Conservation (phyloP, 2,329 filamentous ascomycete genomes). For the Aspergillus viridinutans region DNA sequence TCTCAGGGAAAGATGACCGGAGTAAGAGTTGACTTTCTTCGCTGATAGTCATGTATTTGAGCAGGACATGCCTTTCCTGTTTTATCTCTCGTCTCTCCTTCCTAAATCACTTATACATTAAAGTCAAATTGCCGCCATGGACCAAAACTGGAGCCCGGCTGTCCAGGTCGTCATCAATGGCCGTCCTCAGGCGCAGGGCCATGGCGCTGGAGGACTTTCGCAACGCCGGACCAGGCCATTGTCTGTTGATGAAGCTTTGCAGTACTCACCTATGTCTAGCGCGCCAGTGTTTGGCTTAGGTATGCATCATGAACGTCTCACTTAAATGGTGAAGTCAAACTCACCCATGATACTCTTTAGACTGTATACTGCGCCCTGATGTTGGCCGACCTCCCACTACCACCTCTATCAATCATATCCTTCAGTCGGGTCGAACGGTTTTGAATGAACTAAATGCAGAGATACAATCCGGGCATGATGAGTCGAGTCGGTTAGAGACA, state of each 20-base stretch:
- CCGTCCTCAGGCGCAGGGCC: conserved; percentile 24
- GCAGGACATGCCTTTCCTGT: conserved; percentile 23
- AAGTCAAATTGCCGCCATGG: conserved; percentile 31
- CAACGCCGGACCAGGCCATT: conserved; percentile 34
- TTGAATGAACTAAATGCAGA: conserved; percentile 69
- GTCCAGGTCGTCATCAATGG: conserved; percentile 42
- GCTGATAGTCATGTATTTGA: conserved; percentile 32
- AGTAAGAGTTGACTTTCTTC: conserved; percentile 11
- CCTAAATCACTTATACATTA: conserved; percentile 17
- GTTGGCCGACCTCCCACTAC: conserved; percentile 39
- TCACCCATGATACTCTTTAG: conserved; percentile 23
- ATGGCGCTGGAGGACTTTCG: conserved; percentile 22
- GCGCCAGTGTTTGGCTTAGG: conserved; percentile 45
- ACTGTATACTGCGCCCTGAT: conserved; percentile 40
- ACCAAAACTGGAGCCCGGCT: conserved; percentile 36
- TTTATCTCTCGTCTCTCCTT: conserved; percentile 19
- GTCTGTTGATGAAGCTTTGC: conserved; percentile 45
- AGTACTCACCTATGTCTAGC: conserved; percentile 49
- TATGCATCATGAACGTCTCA: conserved; percentile 19
- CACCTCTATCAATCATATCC: conserved; percentile 45
- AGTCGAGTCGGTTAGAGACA: conserved; percentile 63
- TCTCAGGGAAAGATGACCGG: conserved; percentile 9
- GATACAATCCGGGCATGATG: conserved; percentile 52
- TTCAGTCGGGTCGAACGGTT: conserved; percentile 47
- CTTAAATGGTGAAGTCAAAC: conserved; percentile 14